Evolutionary conservation across 305 asterid species (phyloP).

Genomic region (Solanum hybrid): DNA sequence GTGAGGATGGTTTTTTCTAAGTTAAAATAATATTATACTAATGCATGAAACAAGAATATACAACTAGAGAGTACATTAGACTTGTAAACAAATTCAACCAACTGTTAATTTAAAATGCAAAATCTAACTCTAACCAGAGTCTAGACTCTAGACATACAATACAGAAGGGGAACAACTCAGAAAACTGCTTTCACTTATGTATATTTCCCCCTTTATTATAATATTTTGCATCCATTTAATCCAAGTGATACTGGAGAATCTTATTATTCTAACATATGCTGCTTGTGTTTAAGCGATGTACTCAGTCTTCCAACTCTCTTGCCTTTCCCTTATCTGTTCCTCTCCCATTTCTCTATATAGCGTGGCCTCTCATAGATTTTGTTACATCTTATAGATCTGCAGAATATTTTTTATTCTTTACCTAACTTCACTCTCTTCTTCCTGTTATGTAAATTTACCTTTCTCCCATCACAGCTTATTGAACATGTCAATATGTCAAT

Average conservation of each 20-base stretch:
- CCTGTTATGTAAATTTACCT: background rate
- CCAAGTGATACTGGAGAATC: background rate
- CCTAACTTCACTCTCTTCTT: background rate
- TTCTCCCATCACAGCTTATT: background rate
- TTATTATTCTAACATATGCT: background rate
- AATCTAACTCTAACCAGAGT: background rate
- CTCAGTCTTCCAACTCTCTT: background rate
- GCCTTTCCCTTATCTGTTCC: background rate
- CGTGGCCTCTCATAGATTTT: background rate
- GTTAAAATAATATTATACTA: background rate
- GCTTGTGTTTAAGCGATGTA: background rate
- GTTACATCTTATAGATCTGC: background rate
- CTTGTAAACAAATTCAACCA: background rate
- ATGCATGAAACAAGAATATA: background rate
- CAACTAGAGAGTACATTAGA: background rate
- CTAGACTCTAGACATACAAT: background rate
- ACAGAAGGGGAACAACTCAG: background rate
- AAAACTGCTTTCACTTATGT: background rate
- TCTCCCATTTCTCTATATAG: background rate
- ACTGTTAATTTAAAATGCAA: background rate
- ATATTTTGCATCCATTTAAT: background rate
- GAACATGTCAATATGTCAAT: background rate
- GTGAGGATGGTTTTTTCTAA: background rate
- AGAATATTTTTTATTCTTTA: background rate
- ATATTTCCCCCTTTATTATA: background rate